These are phyloP conservation scores for Pseudocercospora musae DNA, from an alignment of 2,329 filamentous ascomycete species.

Conservation along the genomic window DNA sequence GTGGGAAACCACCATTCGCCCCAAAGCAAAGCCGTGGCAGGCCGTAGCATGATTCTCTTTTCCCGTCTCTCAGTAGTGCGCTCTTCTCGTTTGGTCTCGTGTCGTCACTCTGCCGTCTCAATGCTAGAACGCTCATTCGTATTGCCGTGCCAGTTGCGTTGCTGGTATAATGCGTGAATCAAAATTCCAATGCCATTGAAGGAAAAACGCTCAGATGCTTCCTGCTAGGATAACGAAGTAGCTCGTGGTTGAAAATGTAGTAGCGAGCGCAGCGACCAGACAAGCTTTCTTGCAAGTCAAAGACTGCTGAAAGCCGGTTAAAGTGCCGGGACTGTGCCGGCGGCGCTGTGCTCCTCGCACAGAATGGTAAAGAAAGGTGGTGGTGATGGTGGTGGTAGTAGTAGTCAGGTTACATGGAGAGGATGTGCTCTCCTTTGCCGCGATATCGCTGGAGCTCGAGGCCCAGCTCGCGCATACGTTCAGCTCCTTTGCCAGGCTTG, in stretches of 20 bases:
- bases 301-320: slow-evolving; percentile 4
- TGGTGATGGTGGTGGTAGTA: neutral
- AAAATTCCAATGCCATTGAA: neutral
- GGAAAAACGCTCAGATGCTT: neutral
- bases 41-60: neutral
- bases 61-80: neutral
- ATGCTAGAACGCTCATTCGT: slow-evolving; percentile 18
- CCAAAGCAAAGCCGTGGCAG: neutral
- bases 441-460: slow-evolving; percentile 79
- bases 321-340: slow-evolving; percentile 17
- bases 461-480: slow-evolving; percentile 90
- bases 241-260: neutral
- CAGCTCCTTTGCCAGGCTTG: slow-evolving; percentile 79
- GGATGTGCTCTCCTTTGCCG: slow-evolving; percentile 56
- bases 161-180: slow-evolving; percentile 4
- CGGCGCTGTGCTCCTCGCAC: slow-evolving; percentile 28
- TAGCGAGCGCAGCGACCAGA: slow-evolving; percentile 17
- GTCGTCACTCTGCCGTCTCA: slow-evolving; percentile 1
- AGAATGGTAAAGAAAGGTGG: slow-evolving; percentile 8
- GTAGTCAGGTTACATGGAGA: slow-evolving; percentile 38
- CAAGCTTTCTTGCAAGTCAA: slow-evolving; percentile 8
- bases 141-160: neutral
- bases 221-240: slow-evolving; percentile 5
- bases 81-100: neutral
- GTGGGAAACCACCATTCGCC: neutral